Evolutionary conservation across 768 basidiomycete genomes (phyloP).

Genomic region (Nevesoporus exiguus): DNA sequence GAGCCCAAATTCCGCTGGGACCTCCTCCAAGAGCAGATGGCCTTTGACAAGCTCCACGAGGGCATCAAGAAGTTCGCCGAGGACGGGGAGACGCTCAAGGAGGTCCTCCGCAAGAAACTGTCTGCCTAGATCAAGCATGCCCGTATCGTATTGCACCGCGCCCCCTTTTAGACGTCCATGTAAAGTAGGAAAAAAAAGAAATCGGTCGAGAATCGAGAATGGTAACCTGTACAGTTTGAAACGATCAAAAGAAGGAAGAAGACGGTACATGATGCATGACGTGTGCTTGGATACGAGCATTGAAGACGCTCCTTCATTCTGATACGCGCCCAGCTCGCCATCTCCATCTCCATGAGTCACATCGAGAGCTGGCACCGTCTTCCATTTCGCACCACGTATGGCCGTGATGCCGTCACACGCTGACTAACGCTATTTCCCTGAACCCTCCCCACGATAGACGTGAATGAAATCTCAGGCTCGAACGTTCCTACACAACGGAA

Average conservation of each 20-base stretch:
- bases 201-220: neutral
- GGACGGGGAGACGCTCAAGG: conserved; percentile 89
- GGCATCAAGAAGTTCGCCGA: conserved; percentile 98
- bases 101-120: conserved; percentile 68
- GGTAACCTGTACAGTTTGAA: neutral
- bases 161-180: neutral
- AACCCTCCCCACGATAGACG: neutral
- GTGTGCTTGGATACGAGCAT: neutral
- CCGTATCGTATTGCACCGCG: neutral
- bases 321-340: neutral
- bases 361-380: neutral
- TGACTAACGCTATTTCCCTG: neutral
- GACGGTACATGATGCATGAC: neutral
- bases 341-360: neutral
- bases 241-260: neutral
- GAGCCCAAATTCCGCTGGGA: conserved; percentile 96
- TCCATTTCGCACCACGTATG: neutral
- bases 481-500: neutral
- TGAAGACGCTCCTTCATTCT: neutral
- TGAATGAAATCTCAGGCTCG: neutral
- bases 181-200: neutral
- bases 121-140: conserved; percentile 8
- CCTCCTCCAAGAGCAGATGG: conserved; percentile 91
- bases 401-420: neutral
- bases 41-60: conserved; percentile 98